Conservation (phyloP, 2,329 filamentous ascomycete genomes). For the Coleophoma crateriformis region DNA sequence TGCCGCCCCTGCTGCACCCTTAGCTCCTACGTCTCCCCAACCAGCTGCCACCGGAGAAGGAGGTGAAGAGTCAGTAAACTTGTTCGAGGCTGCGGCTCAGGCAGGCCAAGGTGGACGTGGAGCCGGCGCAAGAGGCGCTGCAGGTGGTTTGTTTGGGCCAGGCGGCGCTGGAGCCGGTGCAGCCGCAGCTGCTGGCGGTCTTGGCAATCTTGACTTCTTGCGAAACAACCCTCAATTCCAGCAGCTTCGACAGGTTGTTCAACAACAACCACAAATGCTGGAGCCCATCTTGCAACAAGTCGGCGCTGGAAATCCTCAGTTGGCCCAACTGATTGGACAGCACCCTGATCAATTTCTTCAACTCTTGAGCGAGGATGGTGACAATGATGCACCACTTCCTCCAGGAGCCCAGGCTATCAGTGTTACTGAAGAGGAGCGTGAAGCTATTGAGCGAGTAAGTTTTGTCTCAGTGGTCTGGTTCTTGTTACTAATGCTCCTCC, state of each 20-base stretch:
- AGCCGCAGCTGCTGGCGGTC: constrained; percentile 39
- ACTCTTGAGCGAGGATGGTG: constrained; percentile 80
- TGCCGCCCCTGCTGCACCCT: constrained; percentile 37
- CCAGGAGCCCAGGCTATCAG: constrained; percentile 84
- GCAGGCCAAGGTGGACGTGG: constrained; percentile 39
- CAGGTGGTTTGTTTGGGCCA: constrained; percentile 41
- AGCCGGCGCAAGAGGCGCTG: constrained; percentile 34
- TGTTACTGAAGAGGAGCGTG: constrained; percentile 92
- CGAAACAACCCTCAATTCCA: constrained; percentile 97
- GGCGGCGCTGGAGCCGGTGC: constrained; percentile 42
- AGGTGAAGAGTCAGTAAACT: constrained; percentile 67
- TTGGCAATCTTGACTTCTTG: constrained; percentile 86
- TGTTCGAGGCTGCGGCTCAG: constrained; percentile 90
- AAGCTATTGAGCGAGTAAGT: constrained; percentile 90
- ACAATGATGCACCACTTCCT: constrained; percentile 78
- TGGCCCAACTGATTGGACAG: constrained; percentile 85
- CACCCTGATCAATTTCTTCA: constrained; percentile 93
- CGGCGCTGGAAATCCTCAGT: constrained; percentile 87
- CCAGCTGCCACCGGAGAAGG: constrained; percentile 44
- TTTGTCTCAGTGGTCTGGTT: neutral
- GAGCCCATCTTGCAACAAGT: constrained; percentile 97
- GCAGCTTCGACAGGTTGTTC: constrained; percentile 92
- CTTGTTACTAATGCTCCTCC: neutral
- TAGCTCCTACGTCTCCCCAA: constrained; percentile 34
- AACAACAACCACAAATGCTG: constrained; percentile 97